Base-by-base conservation (phyloP, 2,329 filamentous ascomycete species). In the Berkeleyomyces rouxiae region DNA sequence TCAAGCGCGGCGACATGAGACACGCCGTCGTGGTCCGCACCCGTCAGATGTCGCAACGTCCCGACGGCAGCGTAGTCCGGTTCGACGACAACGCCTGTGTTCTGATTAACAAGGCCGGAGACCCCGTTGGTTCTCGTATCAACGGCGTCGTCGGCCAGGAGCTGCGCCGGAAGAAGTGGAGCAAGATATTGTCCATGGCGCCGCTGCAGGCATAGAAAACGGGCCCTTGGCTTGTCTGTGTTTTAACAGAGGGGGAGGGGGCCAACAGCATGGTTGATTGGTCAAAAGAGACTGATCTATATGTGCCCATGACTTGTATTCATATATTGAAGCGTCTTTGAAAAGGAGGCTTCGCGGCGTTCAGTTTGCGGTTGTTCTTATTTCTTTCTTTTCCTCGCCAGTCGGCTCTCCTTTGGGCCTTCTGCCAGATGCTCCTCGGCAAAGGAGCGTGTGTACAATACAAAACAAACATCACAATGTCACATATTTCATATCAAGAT, bases 1-100 rank as follows among this genome's bases (percentile, higher is more conserved):
- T 99, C 70, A 90, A 91, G 74, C 85, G 93, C 72, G 93, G 93
- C 69, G 93, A 99, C 75, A 95, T 99, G 69, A 84, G 92, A 67
- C 93, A 99, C 74, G 93, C 93, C 23, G 90, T 99, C 53, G 85
- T 99, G 36, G 95, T 99, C 64, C 87, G 93, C 67, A 96, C 92
- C 44, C 83, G 79, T 70, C 95, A 97, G 77, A 87, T 91, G 75
- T 82, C 87, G 65, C 88, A 93, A 74, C 82, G 93, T 66, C 83
- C 83, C 40, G 93, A 99, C 76, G 93, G 93, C 61, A 91, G 86
- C 71, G 84, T 93, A 57, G 86, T 99, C 67, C 85, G 85, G 68
- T 99, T 99, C 73, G 93, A 95, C 75, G 93, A 99, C 76, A 99
- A 99, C 74, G 93, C 93, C 58, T 99, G 93, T 72, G 93, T 99